Evolutionary conservation across 768 basidiomycete genomes (phyloP), one percentile per base, ranked within the genome.

Genomic region (Lyophyllum atratum): DNA sequence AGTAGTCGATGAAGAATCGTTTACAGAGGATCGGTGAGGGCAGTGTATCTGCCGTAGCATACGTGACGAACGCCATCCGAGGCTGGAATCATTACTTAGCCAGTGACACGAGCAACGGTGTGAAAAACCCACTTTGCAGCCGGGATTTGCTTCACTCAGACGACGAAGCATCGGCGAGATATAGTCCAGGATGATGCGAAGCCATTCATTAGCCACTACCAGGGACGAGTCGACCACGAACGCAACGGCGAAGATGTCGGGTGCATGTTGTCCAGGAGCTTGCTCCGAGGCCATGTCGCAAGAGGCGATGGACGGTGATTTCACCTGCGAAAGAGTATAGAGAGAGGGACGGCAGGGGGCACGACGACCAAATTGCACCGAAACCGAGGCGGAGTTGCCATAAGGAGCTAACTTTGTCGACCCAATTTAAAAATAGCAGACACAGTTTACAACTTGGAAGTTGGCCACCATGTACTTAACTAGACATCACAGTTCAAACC

Each of bases 171-270:
- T 72, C 1, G 77, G 80, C 4, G 64, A 64, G 19, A 86, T 62
- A 66, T 87, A 89, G 5, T 79, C 76, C 9, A 56, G 34, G 42
- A 84, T 61, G 26, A 85, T 58, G 8, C 65, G 66, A 0, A 64
- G 57, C 87, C 86, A 89, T 65, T 86, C 81, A 2, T 72, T 61
- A 8, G 77, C 78, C 3, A 90, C 72, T 3, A 76, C 62, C 2
- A 83, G 68, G 5, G 89, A 88, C 1, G 85, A 79, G 49, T 90
- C 88, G 56, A 85, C 74, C 52, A 90, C 80, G 54, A 83, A 78
- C 0, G 80, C 83, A 28, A 89, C 69, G 17, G 85, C 84, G 39
- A 78, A 57, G 31, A 71, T 46, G 11, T 72, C 67, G 11, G 62
- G 46, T 21, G 12, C 29, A 26, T 29, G 48, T 19, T 14, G 33